phyloP scores from a whole-genome alignment of 331 rosid genomes.

The Rhamnella rubrinervis region DNA sequence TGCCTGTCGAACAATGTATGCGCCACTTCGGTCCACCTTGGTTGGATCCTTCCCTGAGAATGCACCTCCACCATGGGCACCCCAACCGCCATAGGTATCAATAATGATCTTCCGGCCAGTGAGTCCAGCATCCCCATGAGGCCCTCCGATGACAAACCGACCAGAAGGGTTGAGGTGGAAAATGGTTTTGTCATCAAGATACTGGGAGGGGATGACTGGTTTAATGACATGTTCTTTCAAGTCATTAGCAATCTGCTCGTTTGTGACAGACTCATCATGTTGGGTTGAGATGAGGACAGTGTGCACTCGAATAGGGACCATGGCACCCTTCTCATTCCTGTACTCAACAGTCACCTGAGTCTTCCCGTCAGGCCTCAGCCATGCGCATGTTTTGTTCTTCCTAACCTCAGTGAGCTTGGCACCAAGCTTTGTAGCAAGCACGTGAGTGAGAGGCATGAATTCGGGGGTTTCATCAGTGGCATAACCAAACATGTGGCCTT shows the following conservation, averaged over 20 bases:
- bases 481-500: slow-evolving; percentile 94
- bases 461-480: slow-evolving; percentile 90
- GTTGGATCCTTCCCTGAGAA: slow-evolving; percentile 94
- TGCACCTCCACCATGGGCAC: slow-evolving; percentile 98
- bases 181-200: slow-evolving; percentile 80
- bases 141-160: slow-evolving; percentile 88
- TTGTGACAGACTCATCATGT: slow-evolving; percentile 70
- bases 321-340: slow-evolving; percentile 72
- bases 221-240: slow-evolving; percentile 83
- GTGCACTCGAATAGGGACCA: slow-evolving; percentile 85
- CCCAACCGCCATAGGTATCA: slow-evolving; percentile 93
- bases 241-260: slow-evolving; percentile 66
- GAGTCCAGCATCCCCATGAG: slow-evolving; percentile 91
- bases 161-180: slow-evolving; percentile 92
- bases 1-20: slow-evolving; percentile 86
- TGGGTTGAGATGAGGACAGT: slow-evolving; percentile 89
- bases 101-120: slow-evolving; percentile 88
- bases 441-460: slow-evolving; percentile 89
- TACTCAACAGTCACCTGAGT: slow-evolving; percentile 95
- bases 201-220: slow-evolving; percentile 72
- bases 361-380: slow-evolving; percentile 92
- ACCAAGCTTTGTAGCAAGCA: slow-evolving; percentile 83
- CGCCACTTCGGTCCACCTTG: slow-evolving; percentile 87
- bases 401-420: slow-evolving; percentile 92
- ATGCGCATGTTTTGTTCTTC: slow-evolving; percentile 73